These are phyloP conservation scores for Aegilops sharonensis DNA, from an alignment of 176 grass and related monocot genomes.

Conservation along the genomic window DNA sequence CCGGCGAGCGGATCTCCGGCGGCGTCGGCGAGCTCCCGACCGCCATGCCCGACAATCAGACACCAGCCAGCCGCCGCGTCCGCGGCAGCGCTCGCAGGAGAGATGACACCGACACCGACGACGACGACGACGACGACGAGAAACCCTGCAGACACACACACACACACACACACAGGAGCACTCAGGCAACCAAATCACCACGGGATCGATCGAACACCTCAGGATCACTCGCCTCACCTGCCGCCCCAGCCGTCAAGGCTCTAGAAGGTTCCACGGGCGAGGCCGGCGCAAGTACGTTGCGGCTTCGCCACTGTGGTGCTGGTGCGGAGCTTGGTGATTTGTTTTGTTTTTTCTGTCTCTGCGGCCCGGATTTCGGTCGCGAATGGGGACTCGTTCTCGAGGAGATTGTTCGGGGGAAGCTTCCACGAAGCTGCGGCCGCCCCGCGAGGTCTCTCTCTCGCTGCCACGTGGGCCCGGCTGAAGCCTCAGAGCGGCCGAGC, in stretches of 20 bases:
- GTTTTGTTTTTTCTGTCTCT: neutral
- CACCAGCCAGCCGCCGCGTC: neutral
- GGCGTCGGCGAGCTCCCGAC: conserved; percentile 31
- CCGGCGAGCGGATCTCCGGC: conserved; percentile 54
- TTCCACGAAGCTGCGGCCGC: conserved; percentile 42
- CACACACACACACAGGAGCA: neutral
- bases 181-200: neutral
- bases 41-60: conserved; percentile 27
- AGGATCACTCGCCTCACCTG: neutral
- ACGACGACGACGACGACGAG: conserved; percentile 27
- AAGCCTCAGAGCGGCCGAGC: too few species aligned
- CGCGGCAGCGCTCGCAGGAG: conserved; percentile 26
- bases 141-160: neutral
- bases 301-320: neutral
- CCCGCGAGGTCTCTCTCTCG: neutral
- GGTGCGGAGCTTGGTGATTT: neutral
- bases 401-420: conserved; percentile 28
- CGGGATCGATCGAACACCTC: neutral
- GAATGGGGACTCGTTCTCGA: conserved; percentile 35
- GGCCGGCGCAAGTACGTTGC: neutral
- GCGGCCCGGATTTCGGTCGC: conserved; percentile 32
- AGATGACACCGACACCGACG: conserved; percentile 33
- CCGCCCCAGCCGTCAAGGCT: neutral
- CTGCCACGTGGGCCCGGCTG: conserved; percentile 33
- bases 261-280: conserved; percentile 9